Base-by-base conservation (phyloP, 441 rosid species). In the Pelargonium citronellum region DNA sequence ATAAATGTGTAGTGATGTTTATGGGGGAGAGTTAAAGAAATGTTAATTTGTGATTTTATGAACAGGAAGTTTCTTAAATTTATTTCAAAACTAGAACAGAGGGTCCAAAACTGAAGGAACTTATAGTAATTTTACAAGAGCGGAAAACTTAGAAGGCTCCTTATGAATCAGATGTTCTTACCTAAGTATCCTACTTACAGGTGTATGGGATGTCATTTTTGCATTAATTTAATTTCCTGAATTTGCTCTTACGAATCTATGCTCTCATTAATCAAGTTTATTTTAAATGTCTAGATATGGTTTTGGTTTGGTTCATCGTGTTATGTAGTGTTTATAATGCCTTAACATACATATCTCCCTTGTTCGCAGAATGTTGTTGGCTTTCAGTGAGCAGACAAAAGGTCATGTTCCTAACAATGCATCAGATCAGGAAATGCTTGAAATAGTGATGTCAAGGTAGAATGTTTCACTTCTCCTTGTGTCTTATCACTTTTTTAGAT, bases 341-440 rank as follows among this genome's bases (percentile, higher is more conserved):
- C 73, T 60, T 74, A 66, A 46, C 60, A 1, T 68, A 10, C 55
- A 60, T 71, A 53, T 78, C 75, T 76, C 43, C 69, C 55, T 79
- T 73, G 43, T 72, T 70, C 75, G 80, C 88, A 94, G 99, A 81
- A 94, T 94, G 99, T 85, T 94, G 76, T 79, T 82, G 82, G 78
- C 90, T 76, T 94, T 94, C 69, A 82, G 88, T 10, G 92, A 94
- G 86, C 96, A 94, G 83, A 80, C 87, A 46, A 87, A 85, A 70
- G 89, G 86, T 70, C 81, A 87, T 76, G 69, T 89, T 64, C 87
- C 92, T 11, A 89, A 85, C 79, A 81, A 89, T 76, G 90, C 96
- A 66, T 84, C 99, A 67, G 97, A 94, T 51, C 94, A 90, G 79
- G 80, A 87, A 79, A 86, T 94, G 97, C 95, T 94, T 79, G 95